Evolutionary conservation across 352 stramenopile species (phyloP), one percentile per base, ranked within the genome.

Genomic region (Pythium aristosporum): DNA sequence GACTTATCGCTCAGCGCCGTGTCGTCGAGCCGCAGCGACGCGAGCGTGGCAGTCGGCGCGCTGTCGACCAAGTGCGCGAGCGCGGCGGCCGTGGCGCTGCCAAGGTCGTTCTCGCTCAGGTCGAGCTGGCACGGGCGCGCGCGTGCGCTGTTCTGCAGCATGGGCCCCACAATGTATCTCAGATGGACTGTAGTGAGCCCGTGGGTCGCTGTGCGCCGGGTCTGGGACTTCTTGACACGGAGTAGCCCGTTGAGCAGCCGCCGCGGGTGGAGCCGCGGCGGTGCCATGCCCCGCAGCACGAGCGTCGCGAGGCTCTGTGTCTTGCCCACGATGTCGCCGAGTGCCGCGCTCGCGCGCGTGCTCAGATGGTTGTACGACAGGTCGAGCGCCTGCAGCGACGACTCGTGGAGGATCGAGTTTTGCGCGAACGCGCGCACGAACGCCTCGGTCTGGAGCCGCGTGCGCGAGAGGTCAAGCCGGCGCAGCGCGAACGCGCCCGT

Each of bases 41-140:
- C 75, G 6, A 75, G 65, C 0, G 68, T 60, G 16, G 73, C 66
- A 44, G 70, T 73, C 3, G 79, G 80, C 1, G 80, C 73, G 13
- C 71, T 72, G 34, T 80, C 76, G 3, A 89, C 47, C 13, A 89
- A 55, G 30, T 86, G 68, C 3, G 85, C 80, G 1, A 93, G 51
- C 4, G 80, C 34, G 18, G 70, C 64, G 9, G 77, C 82, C 43
- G 77, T 79, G 34, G 72, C 48, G 5, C 82, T 75, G 39, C 74
- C 77, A 7, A 92, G 62, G 37, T 90, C 63, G 66, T 94, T 94
- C 56, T 92, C 85, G n/a, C 82, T 94, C 44, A 92, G 44, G 46
- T 94, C 81, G 2, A 92, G 56, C 59, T 77, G 68, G 20, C 79
- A 82, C 9, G 75, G 72, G 34, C 62, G 68, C 12, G 59, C 55